Evolutionary conservation across 495 filamentous ascomycete genomes (phyloP).

Genomic region (Daldinia concentrica): DNA sequence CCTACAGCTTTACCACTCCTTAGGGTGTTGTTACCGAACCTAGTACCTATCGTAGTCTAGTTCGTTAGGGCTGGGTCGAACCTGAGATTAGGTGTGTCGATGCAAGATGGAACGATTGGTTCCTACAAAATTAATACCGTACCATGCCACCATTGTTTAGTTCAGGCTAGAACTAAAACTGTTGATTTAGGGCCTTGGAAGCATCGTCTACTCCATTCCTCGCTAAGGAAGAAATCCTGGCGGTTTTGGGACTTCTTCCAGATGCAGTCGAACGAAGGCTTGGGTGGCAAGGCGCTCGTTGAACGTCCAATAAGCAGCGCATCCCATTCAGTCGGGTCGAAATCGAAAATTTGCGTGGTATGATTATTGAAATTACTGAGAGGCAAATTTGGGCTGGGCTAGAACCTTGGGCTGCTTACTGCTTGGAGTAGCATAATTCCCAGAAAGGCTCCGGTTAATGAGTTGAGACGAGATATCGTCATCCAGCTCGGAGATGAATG

Average conservation of each 20-base stretch:
- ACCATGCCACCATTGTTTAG: neutral
- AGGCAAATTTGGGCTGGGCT: constrained; percentile 13
- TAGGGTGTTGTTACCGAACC: constrained; percentile 19
- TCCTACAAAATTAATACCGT: constrained; percentile 22
- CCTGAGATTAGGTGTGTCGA: constrained; percentile 16
- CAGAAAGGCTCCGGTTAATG: neutral
- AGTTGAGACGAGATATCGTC: neutral
- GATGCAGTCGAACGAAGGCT: constrained; percentile 7
- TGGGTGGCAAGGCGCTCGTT: constrained; percentile 14
- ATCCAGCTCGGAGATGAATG: neutral
- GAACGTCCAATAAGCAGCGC: constrained; percentile 7
- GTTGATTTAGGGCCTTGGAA: neutral
- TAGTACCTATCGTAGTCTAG: constrained; percentile 31
- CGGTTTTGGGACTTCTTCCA: neutral
- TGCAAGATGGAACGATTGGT: constrained; percentile 30
- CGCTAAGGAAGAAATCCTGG: neutral
- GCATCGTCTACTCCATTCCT: neutral
- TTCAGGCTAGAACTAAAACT: constrained; percentile 18
- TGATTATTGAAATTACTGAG: constrained; percentile 9
- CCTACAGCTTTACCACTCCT: constrained; percentile 21
- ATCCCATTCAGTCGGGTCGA: constrained; percentile 10
- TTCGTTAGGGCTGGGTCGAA: constrained; percentile 35
- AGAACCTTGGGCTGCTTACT: constrained; percentile 21
- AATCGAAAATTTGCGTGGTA: constrained; percentile 6
- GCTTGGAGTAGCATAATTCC: neutral